Base-by-base conservation (phyloP, 1,139 yeast species). In the Candida pseudoviswanathii region DNA sequence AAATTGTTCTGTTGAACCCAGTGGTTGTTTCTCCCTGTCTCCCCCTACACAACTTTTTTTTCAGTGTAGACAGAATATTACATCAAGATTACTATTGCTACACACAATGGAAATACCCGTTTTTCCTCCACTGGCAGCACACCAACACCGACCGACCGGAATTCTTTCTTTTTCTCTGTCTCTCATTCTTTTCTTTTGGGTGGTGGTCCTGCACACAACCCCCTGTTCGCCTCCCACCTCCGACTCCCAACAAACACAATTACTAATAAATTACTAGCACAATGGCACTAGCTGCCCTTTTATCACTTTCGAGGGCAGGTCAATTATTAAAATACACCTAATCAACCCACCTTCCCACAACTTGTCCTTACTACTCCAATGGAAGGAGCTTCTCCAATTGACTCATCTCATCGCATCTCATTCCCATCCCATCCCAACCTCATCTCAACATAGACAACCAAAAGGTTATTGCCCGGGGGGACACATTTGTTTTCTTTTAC, bases 221-320 rank as follows among this genome's bases (percentile, higher is more conserved):
- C 16, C 24, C 16, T 9, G 6, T 16, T 21, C 8, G 8, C n/a
- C n/a, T 30, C 8, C 7, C n/a, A 9, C n/a, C 8, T 32, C n/a
- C 8, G 11, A 4, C n/a, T 30, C 7, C n/a, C 33, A 9, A 16
- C 16, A 16, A 16, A 16, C 16, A 16, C 16, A 16, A 33, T 37
- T 37, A 37, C 41, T 37, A 37, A 37, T 37, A 37, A 37, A 37
- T 37, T 37, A 37, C 41, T 37, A 24, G 30, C n/a, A 10, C n/a
- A n/a, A 37, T 37, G 16, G 16, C 16, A 16, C 16, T 24, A 24
- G 10, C 10, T 37, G 10, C 8, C 7, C 25, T 37, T 37, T 37
- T 37, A 7, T 25, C 30, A 25, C 41, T 37, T 37, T 37, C 41
- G 41, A 37, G 41, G 41, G 41, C 41, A 37, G 41, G 30, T 37